Conservation (phyloP, 257 asterid genomes). For the Nicotiana undulata region DNA sequence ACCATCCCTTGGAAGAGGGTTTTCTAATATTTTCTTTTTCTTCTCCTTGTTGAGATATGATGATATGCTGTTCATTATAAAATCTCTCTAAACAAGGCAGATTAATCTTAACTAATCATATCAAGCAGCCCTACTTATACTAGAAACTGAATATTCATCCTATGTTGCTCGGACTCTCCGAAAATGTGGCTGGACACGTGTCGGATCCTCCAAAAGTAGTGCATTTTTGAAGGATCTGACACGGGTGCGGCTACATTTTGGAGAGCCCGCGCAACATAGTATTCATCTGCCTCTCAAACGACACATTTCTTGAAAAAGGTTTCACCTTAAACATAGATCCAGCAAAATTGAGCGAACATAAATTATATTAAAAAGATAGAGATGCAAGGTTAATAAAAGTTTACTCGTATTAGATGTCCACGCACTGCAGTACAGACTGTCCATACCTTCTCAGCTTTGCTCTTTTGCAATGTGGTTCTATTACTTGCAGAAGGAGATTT, state of each 20-base stretch:
- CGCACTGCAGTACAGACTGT: background rate
- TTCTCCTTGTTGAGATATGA: too few species aligned
- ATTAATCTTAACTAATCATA: background rate
- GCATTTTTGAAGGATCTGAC: too few species aligned
- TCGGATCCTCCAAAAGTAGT: too few species aligned
- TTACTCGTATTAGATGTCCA: too few species aligned
- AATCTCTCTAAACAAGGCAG: too few species aligned
- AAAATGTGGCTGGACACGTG: too few species aligned
- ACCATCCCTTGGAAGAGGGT: background rate
- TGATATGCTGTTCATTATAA: too few species aligned
- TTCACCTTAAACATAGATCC: background rate
- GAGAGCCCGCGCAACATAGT: too few species aligned
- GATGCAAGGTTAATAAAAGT: background rate
- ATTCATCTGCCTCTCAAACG: background rate
- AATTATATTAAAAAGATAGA: too few species aligned
- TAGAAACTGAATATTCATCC: background rate
- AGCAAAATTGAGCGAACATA: background rate
- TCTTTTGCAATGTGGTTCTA: constrained; percentile 22
- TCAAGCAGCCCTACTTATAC: background rate
- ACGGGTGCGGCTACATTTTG: too few species aligned
- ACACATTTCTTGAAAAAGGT: background rate
- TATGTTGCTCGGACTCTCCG: too few species aligned
- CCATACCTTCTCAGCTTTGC: constrained; percentile 52
- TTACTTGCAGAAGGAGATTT: constrained; percentile 30
- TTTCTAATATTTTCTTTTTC: too few species aligned